These are phyloP conservation scores for Dactylonectria estremocensis DNA, from an alignment of 2,329 filamentous ascomycete genomes.

Conservation along the genomic window DNA sequence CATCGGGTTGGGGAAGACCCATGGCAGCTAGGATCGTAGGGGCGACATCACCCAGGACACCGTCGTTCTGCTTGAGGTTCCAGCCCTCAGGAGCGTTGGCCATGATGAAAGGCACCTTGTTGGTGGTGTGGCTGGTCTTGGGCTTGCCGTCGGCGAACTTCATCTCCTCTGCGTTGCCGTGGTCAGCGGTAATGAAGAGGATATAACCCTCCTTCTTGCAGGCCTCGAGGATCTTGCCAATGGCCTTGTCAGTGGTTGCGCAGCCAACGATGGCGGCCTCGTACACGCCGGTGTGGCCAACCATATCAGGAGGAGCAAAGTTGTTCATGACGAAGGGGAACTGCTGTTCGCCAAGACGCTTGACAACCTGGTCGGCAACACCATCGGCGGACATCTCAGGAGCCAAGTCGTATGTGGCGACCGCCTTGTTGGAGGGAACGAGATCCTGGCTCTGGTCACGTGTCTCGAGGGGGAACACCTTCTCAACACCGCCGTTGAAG, in stretches of 20 bases:
- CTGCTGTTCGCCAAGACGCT: slow-evolving; percentile 86
- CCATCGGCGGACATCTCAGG: slow-evolving; percentile 96
- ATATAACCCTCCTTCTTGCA: slow-evolving; percentile 96
- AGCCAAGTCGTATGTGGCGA: slow-evolving; percentile 94
- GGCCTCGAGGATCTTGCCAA: slow-evolving; percentile 90
- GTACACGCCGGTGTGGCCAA: slow-evolving; percentile 98
- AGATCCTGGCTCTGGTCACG: slow-evolving; percentile 85
- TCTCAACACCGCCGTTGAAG: slow-evolving; percentile 99
- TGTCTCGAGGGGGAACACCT: slow-evolving; percentile 92
- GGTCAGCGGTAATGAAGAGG: slow-evolving; percentile 95
- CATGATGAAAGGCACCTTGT: slow-evolving; percentile 98
- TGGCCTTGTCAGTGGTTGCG: slow-evolving; percentile 91
- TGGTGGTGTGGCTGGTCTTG: slow-evolving; percentile 98
- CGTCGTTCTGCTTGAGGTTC: slow-evolving; percentile 86
- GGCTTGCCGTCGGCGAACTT: slow-evolving; percentile 95
- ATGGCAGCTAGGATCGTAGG: slow-evolving; percentile 93
- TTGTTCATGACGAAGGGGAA: slow-evolving; percentile 99
- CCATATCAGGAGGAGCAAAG: slow-evolving; percentile 99
- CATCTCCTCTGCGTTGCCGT: slow-evolving; percentile 99
- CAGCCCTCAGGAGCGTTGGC: slow-evolving; percentile 94
- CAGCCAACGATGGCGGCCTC: slow-evolving; percentile 91
- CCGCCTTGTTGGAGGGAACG: slow-evolving; percentile 89
- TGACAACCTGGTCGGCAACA: slow-evolving; percentile 90
- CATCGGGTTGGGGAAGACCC: slow-evolving; percentile 90
- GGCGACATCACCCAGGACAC: slow-evolving; percentile 96